Evolutionary conservation across 1,284 basidiomycete species (phyloP), one percentile per base, ranked within the genome.

Genomic region (Sporisorium iseilematis-ciliati): DNA sequence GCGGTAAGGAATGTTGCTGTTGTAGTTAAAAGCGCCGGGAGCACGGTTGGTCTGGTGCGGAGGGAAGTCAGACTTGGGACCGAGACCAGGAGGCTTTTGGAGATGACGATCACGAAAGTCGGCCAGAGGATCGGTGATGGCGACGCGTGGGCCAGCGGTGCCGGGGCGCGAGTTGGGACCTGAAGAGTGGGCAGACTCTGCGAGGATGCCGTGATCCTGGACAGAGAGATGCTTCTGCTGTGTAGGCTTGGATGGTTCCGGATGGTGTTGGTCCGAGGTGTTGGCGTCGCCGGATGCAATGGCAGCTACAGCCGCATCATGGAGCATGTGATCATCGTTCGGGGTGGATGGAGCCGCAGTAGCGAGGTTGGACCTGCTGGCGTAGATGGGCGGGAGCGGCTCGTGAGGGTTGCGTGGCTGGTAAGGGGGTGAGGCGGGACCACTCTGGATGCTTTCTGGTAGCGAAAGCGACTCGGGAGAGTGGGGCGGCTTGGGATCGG

Each of bases 61-160:
- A n/a, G 77, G 76, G 18, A 41, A 80, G 40, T 81, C 77, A n/a
- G 80, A 81, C 25, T 70, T 77, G 42, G 64, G 64, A 51, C 75
- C 74, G 29, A 81, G 69, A 40, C 79, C 79, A 10, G 68, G 42
- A 14, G 79, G 80, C 38, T 73, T 75, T 57, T 56, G 41, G 43
- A 79, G 76, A 25, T 79, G 77, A 48, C 75, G 66, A 16, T 59
- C 61, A 25, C 81, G 73, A 50, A 82, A 78, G 42, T 79, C 78
- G 45, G 75, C 80, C 20, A 82, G 67, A 25, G 81, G 81, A 31
- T 82, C 81, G 2, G 74, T 80, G 54, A 82, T 72, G 38, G 74
- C 75, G 18, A 82, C 75, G 29, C 81, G 77, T 7, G 75, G 71
- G 23, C 65, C 71, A 20, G 65, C 68, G 4, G 67, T 74, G 42